Conservation (phyloP, 2,329 filamentous ascomycete species). For the Xylaria arbuscula region DNA sequence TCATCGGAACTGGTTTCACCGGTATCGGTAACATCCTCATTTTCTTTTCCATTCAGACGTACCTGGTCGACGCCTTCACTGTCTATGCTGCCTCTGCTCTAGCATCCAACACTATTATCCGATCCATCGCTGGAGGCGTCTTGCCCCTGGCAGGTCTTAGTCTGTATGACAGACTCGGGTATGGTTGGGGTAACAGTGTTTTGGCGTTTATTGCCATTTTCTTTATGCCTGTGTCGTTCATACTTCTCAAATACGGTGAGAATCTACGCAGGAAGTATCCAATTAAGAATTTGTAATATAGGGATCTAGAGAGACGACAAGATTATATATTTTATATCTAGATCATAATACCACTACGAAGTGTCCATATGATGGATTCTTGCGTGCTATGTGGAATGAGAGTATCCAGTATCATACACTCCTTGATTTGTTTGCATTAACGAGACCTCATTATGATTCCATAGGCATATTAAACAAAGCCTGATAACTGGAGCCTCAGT, state of each 20-base stretch:
- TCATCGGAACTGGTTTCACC: constrained; percentile 57
- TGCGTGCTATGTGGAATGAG: no score
- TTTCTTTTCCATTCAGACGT: constrained; percentile 43
- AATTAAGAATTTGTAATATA: constrained; percentile 37
- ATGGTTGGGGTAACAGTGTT: constrained; percentile 70
- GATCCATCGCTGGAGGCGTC: constrained; percentile 62
- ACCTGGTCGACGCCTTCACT: constrained; percentile 69
- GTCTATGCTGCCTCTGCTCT: constrained; percentile 66
- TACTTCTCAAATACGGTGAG: constrained; percentile 41
- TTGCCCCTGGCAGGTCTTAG: constrained; percentile 63
- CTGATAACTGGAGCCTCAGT: no score
- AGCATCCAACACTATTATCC: constrained; percentile 66
- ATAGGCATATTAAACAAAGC: no score
- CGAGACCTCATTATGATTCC: no score
- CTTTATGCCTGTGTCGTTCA: constrained; percentile 38
- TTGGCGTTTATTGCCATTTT: constrained; percentile 61
- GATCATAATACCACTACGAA: background rate
- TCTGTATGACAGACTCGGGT: constrained; percentile 63
- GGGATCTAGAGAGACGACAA: background rate
- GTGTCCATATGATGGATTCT: background rate
- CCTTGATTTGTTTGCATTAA: no score
- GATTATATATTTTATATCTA: background rate
- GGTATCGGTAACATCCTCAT: constrained; percentile 51
- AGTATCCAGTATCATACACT: no score
- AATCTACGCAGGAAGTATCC: constrained; percentile 33